Evolutionary conservation across 139 green algal species (phyloP).

Genomic region (Chlorella sp.): DNA sequence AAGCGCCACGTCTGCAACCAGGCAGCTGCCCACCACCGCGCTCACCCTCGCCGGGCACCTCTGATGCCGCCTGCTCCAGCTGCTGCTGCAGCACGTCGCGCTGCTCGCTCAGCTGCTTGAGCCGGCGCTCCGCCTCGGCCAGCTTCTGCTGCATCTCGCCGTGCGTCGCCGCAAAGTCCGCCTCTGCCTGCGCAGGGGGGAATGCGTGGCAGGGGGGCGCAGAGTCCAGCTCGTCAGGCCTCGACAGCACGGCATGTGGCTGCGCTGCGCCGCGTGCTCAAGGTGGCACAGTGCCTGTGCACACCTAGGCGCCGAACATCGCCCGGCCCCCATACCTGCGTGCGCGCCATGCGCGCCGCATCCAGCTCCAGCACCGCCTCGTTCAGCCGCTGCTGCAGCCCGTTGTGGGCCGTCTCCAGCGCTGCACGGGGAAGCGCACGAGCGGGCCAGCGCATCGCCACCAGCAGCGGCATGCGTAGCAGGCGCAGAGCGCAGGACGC

Average conservation of each 20-base stretch:
- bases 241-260: too few species aligned
- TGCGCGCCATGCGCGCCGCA: constrained; percentile 1
- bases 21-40: not conserved
- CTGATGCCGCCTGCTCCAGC: constrained; percentile 41
- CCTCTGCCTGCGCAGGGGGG: not conserved
- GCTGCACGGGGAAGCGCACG: constrained; percentile 1
- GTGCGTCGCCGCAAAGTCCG: constrained; percentile 1
- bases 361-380: constrained; percentile 23
- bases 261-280: too few species aligned
- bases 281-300: too few species aligned
- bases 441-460: not conserved
- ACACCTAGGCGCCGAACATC: not conserved
- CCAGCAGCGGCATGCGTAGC: not conserved
- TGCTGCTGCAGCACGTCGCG: constrained; percentile 49
- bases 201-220: not conserved
- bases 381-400: constrained; percentile 21
- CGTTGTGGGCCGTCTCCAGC: constrained; percentile 20
- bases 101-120: constrained; percentile 36
- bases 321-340: not conserved
- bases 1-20: not conserved
- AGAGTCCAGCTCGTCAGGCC: not conserved
- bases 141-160: constrained; percentile 25
- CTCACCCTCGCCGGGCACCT: constrained; percentile 19
- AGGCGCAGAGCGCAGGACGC: not conserved
- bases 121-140: constrained; percentile 8